Evolutionary conservation across 148 eudicot genomes (phyloP).

Genomic region (Vaccinium darrowii): DNA sequence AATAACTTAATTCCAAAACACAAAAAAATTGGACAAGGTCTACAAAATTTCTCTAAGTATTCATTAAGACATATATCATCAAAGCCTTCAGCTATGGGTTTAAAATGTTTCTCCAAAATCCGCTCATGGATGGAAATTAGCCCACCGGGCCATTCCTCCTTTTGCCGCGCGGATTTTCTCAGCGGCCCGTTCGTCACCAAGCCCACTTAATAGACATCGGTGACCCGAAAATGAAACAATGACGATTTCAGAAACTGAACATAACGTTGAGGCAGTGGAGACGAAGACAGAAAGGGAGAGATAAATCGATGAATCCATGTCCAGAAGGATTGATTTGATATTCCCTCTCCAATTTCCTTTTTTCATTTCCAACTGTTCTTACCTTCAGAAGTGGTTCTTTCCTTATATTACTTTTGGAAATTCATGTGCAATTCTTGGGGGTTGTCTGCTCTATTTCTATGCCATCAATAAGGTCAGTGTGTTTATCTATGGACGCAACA

Average conservation of each 20-base stretch:
- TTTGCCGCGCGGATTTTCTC: background rate
- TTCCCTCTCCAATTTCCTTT: background rate
- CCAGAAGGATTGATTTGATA: background rate
- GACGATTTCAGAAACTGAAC: background rate
- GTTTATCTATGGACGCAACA: background rate
- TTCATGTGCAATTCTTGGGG: background rate
- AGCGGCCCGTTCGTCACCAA: background rate
- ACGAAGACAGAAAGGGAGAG: background rate
- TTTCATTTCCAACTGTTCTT: background rate
- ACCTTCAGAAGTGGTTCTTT: background rate
- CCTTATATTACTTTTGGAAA: no score
- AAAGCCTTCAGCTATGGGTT: no score
- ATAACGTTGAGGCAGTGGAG: background rate
- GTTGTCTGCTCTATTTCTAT: background rate
- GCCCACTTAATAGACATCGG: background rate
- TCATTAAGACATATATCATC: no score
- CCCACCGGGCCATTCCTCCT: background rate
- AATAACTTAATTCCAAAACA: no score
- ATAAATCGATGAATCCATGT: background rate
- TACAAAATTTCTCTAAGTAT: no score
- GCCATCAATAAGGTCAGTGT: background rate
- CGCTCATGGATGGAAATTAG: background rate
- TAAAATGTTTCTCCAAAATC: no score
- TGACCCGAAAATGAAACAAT: background rate
- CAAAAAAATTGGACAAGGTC: no score